Evolutionary conservation across 2,329 filamentous ascomycete species (phyloP), one percentile per base, ranked within the genome.

Genomic region (Cadophora sp.): DNA sequence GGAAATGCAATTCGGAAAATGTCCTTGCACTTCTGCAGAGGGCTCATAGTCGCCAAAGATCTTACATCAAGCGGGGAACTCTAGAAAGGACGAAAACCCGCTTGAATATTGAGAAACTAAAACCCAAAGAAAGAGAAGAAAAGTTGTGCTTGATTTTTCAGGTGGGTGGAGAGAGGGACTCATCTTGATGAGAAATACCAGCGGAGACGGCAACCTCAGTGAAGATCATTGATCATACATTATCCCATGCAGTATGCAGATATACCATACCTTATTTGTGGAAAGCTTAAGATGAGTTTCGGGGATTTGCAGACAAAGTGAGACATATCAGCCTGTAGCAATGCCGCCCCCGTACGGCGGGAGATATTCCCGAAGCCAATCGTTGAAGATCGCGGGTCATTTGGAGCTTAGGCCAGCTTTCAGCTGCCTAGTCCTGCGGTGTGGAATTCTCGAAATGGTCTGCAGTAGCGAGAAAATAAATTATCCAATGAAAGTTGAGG

Each of bases 1-100:
- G 58, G 58, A 27, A 66, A 59, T n/a, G 61, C 59, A 59, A 62
- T 66, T 22, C 47, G 58, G 41, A 59, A 45, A 20, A 62, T 24
- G 16, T 53, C 33, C 53, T 59, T 66, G 33, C 41, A 47, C 24
- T 41, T 59, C 30, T 51, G 62, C 7, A 51, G 24, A 20, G 33
- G 27, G 50, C 43, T 27, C 55, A 59, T 65, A 9, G 24, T 53
- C 33, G n/a, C 36, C 8, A 33, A 4, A 13, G n/a, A 30, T n/a
- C 0, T 45, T 27, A 14, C 55, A 33, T 45, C 41, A 45, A 20
- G n/a, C 4, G 8, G 22, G 1, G 18, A 43, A 45, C 14, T 39
- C 36, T 13, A 39, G 20, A 27, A 3, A 18, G 20, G 48, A 36
- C n/a, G 27, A 51, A 41, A 43, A 41, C 5, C 6, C 16, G 13